Conservation (phyloP, 2,329 filamentous ascomycete species). For the Botrytis elliptica region DNA sequence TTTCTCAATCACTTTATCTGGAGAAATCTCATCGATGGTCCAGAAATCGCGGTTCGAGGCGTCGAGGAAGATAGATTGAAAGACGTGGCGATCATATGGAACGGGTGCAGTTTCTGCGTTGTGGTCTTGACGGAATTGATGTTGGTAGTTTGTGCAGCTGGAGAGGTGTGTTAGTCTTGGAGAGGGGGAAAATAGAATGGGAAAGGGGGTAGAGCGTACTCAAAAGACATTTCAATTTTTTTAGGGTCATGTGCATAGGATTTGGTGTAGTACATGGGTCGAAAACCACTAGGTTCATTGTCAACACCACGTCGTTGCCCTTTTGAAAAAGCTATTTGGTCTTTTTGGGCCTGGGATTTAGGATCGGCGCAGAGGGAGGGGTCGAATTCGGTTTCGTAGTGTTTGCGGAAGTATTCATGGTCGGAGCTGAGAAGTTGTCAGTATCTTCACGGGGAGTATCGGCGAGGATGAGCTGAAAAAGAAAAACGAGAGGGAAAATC, state of each 20-base stretch:
- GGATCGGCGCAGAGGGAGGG: slow-evolving; percentile 50
- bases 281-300: slow-evolving; percentile 52
- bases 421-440: slow-evolving; percentile 45
- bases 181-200: too few species aligned
- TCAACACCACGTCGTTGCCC: slow-evolving; percentile 52
- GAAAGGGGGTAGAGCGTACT: slow-evolving; percentile 37
- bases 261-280: slow-evolving; percentile 66
- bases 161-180: not conserved
- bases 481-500: too few species aligned
- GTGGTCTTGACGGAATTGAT: slow-evolving; percentile 57
- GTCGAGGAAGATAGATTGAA: slow-evolving; percentile 63
- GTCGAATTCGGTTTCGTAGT: slow-evolving; percentile 64
- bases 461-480: too few species aligned
- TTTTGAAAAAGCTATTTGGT: slow-evolving; percentile 45
- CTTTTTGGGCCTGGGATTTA: slow-evolving; percentile 43
- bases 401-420: slow-evolving; percentile 60
- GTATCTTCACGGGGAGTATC: not conserved
- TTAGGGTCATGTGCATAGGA: slow-evolving; percentile 55
- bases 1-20: slow-evolving; percentile 58
- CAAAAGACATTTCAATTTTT: slow-evolving; percentile 69
- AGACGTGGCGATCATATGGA: slow-evolving; percentile 2
- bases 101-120: not conserved
- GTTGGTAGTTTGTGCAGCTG: slow-evolving; percentile 68
- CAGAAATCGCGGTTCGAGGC: slow-evolving; percentile 56
- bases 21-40: slow-evolving; percentile 58